Percentiles rank a stretch among this genome's conserved stretches.
These are phyloP conservation scores for Xylaria sp. DNA, from an alignment of 2,329 filamentous ascomycete species.

Conservation along the genomic window DNA sequence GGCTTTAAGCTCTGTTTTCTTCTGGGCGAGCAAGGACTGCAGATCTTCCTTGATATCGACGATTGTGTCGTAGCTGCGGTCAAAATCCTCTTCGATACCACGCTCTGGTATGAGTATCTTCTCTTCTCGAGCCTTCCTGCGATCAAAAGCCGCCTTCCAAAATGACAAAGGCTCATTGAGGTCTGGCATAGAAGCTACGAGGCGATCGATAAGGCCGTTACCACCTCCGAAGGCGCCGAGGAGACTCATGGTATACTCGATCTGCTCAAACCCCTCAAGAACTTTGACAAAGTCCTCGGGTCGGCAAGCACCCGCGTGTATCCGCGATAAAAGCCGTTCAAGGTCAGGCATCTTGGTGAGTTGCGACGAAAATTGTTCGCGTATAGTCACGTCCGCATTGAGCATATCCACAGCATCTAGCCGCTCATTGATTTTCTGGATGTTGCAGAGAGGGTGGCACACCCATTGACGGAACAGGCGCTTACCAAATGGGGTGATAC, in stretches of 20 bases:
- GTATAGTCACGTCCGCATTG: constrained; percentile 82
- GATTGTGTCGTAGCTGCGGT: constrained; percentile 81
- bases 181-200: constrained; percentile 88
- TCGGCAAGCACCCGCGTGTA: constrained; percentile 91
- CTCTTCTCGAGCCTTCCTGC: constrained; percentile 78
- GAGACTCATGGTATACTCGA: constrained; percentile 90
- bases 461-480: constrained; percentile 97
- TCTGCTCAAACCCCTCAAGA: constrained; percentile 96
- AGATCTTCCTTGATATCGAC: constrained; percentile 80
- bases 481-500: constrained; percentile 96
- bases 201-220: constrained; percentile 83
- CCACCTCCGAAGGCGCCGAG: constrained; percentile 79
- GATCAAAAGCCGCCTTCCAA: constrained; percentile 94
- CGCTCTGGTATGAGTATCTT: constrained; percentile 86
- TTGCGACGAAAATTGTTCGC: constrained; percentile 88
- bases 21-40: constrained; percentile 74
- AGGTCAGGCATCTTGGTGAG: constrained; percentile 93
- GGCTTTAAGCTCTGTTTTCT: constrained; percentile 79
- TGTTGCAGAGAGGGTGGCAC: constrained; percentile 91
- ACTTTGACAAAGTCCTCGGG: constrained; percentile 93
- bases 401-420: constrained; percentile 91
- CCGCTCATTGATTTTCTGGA: constrained; percentile 88
- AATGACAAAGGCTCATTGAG: constrained; percentile 78
- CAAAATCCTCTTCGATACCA: constrained; percentile 92
- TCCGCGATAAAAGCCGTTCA: constrained; percentile 90